These are phyloP conservation scores for Vitis rupestris DNA, from an alignment of 164 flowering plant genomes.

Conservation along the genomic window DNA sequence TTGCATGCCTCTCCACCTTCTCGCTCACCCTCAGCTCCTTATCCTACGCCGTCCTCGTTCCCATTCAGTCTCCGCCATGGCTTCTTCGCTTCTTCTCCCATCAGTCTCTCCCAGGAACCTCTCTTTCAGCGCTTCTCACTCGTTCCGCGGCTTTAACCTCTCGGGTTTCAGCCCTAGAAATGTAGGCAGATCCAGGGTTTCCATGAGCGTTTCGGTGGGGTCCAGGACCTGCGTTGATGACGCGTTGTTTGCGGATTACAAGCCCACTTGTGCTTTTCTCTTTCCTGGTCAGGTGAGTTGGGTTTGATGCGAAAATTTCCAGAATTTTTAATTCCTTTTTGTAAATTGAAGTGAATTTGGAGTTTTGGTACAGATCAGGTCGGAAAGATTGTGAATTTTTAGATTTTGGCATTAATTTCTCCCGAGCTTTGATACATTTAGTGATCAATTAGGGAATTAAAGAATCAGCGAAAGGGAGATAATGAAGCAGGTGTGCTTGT, in stretches of 20 bases:
- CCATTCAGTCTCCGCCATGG: slow-evolving; percentile 27
- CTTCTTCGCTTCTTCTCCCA: slow-evolving; percentile 43
- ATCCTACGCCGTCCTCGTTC: not conserved
- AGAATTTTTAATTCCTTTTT: no score
- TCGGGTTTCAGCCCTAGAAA: slow-evolving; percentile 28
- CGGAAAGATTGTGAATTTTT: no score
- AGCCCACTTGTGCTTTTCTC: slow-evolving; percentile 72
- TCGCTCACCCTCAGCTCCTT: slow-evolving; percentile 8
- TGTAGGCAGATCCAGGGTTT: slow-evolving; percentile 55
- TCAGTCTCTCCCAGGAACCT: slow-evolving; percentile 39
- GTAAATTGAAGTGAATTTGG: no score
- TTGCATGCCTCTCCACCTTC: slow-evolving; percentile 6
- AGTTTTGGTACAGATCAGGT: no score
- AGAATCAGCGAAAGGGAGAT: no score
- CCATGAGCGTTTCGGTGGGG: slow-evolving; percentile 70
- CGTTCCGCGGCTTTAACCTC: slow-evolving; percentile 20
- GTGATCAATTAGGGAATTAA: no score
- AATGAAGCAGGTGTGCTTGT: no score
- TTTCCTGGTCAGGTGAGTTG: slow-evolving; percentile 92
- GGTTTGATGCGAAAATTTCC: not conserved
- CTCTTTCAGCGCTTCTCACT: slow-evolving; percentile 9
- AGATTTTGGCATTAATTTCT: no score
- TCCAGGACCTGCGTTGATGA: slow-evolving; percentile 56
- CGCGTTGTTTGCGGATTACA: slow-evolving; percentile 73
- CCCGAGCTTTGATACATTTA: no score